These are phyloP conservation scores for Hymenoscyphus fraxineus DNA, from an alignment of 2,329 filamentous ascomycete genomes.

Conservation along the genomic window DNA sequence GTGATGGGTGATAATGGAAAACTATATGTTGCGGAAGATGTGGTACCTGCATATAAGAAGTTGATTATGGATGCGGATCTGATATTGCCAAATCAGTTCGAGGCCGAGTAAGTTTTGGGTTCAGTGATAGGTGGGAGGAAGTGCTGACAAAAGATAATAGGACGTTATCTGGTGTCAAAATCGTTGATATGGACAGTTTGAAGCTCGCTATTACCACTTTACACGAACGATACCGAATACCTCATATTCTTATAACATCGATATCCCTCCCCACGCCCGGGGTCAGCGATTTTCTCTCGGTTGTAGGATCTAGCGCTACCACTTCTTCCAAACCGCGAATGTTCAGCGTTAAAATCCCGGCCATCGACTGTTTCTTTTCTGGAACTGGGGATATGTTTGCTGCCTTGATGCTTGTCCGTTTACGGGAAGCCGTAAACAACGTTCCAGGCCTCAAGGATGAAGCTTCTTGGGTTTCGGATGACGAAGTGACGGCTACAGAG, in stretches of 20 bases:
- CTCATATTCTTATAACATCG: slow-evolving; percentile 91
- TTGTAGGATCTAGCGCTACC: slow-evolving; percentile 74
- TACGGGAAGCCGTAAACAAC: slow-evolving; percentile 72
- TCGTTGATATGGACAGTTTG: slow-evolving; percentile 70
- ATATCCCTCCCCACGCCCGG: slow-evolving; percentile 60
- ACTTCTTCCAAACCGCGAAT: slow-evolving; percentile 65
- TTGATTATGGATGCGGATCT: slow-evolving; percentile 80
- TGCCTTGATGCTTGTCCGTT: slow-evolving; percentile 79
- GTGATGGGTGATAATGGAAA: slow-evolving; percentile 97
- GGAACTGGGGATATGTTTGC: slow-evolving; percentile 99
- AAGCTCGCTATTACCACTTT: slow-evolving; percentile 70
- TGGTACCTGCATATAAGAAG: slow-evolving; percentile 84
- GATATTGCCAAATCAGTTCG: slow-evolving; percentile 94
- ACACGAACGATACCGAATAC: slow-evolving; percentile 71
- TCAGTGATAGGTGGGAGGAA: not conserved
- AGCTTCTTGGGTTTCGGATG: slow-evolving; percentile 71
- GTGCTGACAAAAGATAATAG: slow-evolving; percentile 42
- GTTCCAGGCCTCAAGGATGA: slow-evolving; percentile 46
- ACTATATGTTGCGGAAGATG: slow-evolving; percentile 86
- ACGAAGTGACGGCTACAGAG: slow-evolving; percentile 64
- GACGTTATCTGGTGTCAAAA: slow-evolving; percentile 78
- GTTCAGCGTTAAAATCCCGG: slow-evolving; percentile 83
- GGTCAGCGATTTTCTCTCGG: slow-evolving; percentile 55
- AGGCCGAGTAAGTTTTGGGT: slow-evolving; percentile 70
- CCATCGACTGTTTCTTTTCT: slow-evolving; percentile 89